phyloP scores from a whole-genome alignment of 75 land plant genomes.

The Pinus albicaulis region DNA sequence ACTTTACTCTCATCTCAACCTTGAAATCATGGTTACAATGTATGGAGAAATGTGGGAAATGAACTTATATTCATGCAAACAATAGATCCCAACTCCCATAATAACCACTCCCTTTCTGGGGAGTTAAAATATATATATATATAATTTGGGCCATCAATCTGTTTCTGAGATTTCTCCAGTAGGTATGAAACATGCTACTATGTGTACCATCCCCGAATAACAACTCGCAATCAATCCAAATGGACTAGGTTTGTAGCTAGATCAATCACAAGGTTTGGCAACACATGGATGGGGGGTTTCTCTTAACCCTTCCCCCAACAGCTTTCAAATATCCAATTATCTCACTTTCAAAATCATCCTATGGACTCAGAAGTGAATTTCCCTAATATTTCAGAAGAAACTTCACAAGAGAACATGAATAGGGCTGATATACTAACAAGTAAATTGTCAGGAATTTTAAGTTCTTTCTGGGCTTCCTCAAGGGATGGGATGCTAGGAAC shows the following conservation, averaged over 20 bases:
- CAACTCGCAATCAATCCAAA: not conserved
- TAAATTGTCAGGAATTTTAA: not conserved
- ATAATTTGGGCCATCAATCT: not conserved
- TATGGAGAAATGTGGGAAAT: slow-evolving; percentile 52
- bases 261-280: not conserved
- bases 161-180: slow-evolving; percentile 7
- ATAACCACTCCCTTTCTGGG: not conserved
- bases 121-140: not conserved
- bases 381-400: not conserved
- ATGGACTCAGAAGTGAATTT: not conserved
- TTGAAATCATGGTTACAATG: slow-evolving; percentile 21
- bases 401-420: not conserved
- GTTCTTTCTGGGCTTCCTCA: not conserved
- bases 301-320: slow-evolving; percentile 54
- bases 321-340: not conserved
- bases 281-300: slow-evolving; percentile 44
- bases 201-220: not conserved
- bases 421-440: not conserved
- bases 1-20: not conserved
- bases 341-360: slow-evolving; percentile 2
- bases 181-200: not conserved
- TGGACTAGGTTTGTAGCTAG: not conserved
- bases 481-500: not conserved
- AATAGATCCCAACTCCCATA: slow-evolving; percentile 1
- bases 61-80: slow-evolving; percentile 28